These are phyloP conservation scores for Fraxinus cuspidata DNA, from an alignment of 257 asterid genomes.

Conservation along the genomic window DNA sequence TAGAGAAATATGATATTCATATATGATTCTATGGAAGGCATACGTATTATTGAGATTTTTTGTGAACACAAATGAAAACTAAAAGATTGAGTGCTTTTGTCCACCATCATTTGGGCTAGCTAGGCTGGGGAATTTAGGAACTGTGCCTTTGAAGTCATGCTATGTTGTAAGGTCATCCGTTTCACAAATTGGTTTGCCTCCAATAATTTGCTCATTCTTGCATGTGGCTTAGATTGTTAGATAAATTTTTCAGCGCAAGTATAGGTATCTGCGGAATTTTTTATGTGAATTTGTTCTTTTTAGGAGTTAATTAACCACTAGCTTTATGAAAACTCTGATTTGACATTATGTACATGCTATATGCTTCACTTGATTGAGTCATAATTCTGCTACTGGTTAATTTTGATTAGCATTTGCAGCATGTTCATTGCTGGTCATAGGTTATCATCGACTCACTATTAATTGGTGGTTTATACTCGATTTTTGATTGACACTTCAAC, in stretches of 20 bases:
- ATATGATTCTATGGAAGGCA: slow-evolving; percentile 2
- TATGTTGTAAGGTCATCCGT: neutral
- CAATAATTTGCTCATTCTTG: neutral
- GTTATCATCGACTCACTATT: neutral
- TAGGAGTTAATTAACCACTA: neutral
- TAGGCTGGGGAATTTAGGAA: neutral
- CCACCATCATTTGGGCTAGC: neutral
- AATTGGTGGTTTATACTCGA: neutral
- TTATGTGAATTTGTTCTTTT: neutral
- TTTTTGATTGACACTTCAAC: neutral
- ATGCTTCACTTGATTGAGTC: neutral
- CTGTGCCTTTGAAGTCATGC: neutral
- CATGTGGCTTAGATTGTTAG: neutral
- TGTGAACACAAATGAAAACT: neutral
- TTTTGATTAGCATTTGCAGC: neutral
- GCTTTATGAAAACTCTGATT: neutral
- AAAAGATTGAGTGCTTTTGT: neutral
- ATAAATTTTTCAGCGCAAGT: neutral
- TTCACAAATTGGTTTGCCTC: neutral
- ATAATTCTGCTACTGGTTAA: neutral
- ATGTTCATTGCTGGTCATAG: no score
- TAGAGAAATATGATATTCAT: slow-evolving; percentile 5
- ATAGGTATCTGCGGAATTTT: neutral
- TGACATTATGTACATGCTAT: neutral
- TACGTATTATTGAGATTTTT: slow-evolving; percentile 2